Evolutionary conservation across 495 filamentous ascomycete genomes (phyloP).

Genomic region (Pseudotulostoma volvatum): DNA sequence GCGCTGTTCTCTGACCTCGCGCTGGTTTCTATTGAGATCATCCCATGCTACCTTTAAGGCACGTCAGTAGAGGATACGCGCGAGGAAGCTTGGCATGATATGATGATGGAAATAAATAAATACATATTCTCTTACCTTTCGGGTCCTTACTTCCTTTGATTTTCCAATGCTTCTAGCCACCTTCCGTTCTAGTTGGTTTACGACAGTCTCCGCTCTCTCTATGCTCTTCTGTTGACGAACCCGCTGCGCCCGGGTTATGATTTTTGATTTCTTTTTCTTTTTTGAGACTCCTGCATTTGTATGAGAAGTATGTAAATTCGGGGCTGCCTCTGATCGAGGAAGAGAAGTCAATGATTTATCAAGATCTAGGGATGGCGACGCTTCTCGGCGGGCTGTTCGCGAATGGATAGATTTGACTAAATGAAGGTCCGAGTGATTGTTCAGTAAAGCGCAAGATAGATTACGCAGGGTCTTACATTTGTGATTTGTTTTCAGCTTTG

Average conservation of each 20-base stretch:
- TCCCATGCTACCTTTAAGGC: constrained; percentile 29
- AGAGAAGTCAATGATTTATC: constrained; percentile 58
- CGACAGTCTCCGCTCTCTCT: constrained; percentile 53
- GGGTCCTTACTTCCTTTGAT: constrained; percentile 37
- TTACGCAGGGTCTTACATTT: too few species aligned
- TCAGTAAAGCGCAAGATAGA: too few species aligned
- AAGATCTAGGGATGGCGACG: constrained; percentile 51
- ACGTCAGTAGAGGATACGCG: too few species aligned
- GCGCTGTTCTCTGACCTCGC: too few species aligned
- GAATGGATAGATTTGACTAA: constrained; percentile 41
- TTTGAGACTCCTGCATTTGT: constrained; percentile 47
- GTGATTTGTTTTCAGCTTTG: constrained; percentile 22
- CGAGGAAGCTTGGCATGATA: too few species aligned
- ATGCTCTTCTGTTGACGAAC: constrained; percentile 52
- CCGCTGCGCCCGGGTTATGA: constrained; percentile 45
- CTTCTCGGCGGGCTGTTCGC: constrained; percentile 55
- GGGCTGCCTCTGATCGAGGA: constrained; percentile 36
- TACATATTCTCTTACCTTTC: constrained; percentile 17
- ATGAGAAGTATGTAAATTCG: constrained; percentile 36
- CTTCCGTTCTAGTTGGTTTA: constrained; percentile 56
- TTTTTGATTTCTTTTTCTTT: constrained; percentile 44
- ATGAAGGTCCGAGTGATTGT: too few species aligned
- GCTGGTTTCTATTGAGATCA: constrained; percentile 23
- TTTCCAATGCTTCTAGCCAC: constrained; percentile 46
- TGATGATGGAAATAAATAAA: background rate